Evolutionary conservation across 106 monocot species (phyloP).

Genomic region (Platanthera guangdongensis): DNA sequence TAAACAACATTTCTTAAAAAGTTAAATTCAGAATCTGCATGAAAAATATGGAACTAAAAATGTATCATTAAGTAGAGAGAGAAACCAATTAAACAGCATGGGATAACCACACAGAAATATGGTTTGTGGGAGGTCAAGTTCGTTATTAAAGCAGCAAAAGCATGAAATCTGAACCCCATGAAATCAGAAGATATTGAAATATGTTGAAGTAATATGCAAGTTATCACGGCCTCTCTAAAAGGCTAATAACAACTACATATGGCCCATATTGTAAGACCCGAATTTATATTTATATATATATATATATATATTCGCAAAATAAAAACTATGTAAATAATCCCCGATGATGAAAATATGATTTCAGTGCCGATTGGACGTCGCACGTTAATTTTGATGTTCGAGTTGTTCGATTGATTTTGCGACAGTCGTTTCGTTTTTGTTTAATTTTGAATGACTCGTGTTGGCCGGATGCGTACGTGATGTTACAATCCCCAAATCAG

Average conservation of each 20-base stretch:
- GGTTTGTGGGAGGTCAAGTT: background rate
- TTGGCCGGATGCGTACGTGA: no score
- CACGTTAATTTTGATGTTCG: no score
- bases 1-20: conserved; percentile 16
- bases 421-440: no score
- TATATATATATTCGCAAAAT: no score
- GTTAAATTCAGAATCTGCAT: background rate
- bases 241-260: background rate
- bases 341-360: no score
- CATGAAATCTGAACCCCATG: background rate
- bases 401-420: no score
- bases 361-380: no score
- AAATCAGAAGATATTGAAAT: background rate
- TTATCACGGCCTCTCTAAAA: background rate
- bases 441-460: no score
- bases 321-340: no score
- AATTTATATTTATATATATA: no score
- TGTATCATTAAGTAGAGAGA: background rate
- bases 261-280: no score
- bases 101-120: background rate
- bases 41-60: background rate
- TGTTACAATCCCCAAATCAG: no score
- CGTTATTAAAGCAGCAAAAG: background rate
- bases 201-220: background rate
- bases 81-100: background rate